A percentile compares a stretch with the other conserved stretches of the same genome.
These are phyloP conservation scores for Casuarina glauca DNA, from an alignment of 306 rosid genomes.

Conservation along the genomic window DNA sequence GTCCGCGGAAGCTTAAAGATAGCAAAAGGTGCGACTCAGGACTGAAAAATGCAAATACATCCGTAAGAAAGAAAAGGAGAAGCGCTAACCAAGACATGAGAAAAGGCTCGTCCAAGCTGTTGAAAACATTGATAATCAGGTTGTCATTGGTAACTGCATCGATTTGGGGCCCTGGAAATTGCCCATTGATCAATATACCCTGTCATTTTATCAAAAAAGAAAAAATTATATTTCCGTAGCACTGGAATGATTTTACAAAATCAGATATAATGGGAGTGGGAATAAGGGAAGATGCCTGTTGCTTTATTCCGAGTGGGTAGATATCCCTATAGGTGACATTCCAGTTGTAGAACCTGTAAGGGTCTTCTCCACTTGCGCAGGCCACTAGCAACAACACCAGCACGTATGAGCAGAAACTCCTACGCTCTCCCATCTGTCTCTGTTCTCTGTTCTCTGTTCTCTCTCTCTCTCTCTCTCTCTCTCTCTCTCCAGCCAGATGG, in stretches of 20 bases:
- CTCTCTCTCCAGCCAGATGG: conserved; percentile 10
- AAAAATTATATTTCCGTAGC: conserved; percentile 17
- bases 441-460: neutral
- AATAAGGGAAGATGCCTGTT: conserved; percentile 42
- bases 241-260: neutral
- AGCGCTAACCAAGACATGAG: conserved; percentile 72
- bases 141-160: conserved; percentile 83
- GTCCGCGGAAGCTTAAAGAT: neutral
- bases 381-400: conserved; percentile 41
- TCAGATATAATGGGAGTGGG: neutral
- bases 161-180: conserved; percentile 89
- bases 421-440: conserved; percentile 42
- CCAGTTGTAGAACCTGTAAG: conserved; percentile 76
- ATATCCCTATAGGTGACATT: conserved; percentile 85
- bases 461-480: conserved; percentile 5
- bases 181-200: conserved; percentile 91
- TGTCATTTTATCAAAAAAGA: conserved; percentile 22
- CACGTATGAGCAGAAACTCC: conserved; percentile 31
- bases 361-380: conserved; percentile 63
- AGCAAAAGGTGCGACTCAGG: neutral
- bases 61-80: neutral
- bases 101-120: conserved; percentile 84
- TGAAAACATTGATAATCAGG: conserved; percentile 71
- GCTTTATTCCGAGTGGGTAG: conserved; percentile 83
- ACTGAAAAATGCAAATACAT: neutral